Percentiles rank a stretch among this genome's conserved stretches.
These are phyloP conservation scores for Dictyostelium citrinum DNA, from an alignment of 78 protist genomes.

Conservation along the genomic window DNA sequence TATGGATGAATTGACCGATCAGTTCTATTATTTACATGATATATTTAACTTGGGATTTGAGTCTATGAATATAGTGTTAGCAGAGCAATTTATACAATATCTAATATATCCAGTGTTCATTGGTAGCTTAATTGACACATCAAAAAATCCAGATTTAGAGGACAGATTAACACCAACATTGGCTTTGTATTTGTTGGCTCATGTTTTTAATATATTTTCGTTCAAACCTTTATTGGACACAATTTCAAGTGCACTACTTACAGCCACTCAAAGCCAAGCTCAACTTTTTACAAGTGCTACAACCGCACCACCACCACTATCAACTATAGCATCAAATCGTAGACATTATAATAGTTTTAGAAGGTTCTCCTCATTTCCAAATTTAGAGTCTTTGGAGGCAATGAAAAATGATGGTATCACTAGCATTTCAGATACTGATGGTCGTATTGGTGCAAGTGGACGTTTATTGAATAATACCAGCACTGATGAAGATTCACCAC, in stretches of 20 bases:
- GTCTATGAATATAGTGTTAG: slow-evolving; percentile 71
- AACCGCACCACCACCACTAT: slow-evolving; percentile 47
- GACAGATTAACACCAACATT: slow-evolving; percentile 59
- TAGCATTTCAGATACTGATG: neutral
- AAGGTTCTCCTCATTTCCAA: slow-evolving; percentile 62
- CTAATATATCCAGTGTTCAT: slow-evolving; percentile 72
- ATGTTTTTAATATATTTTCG: slow-evolving; percentile 67
- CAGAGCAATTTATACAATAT: slow-evolving; percentile 78
- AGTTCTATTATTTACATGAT: slow-evolving; percentile 79
- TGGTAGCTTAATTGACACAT: slow-evolving; percentile 54
- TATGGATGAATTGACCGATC: slow-evolving; percentile 76
- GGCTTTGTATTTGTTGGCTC: slow-evolving; percentile 82
- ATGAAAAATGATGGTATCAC: neutral
- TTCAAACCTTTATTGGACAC: slow-evolving; percentile 73
- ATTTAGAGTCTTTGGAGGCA: slow-evolving; percentile 18
- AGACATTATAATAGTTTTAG: slow-evolving; percentile 58
- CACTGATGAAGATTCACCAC: neutral
- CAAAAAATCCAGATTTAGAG: slow-evolving; percentile 19
- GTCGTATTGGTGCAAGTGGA: neutral
- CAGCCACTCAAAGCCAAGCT: slow-evolving; percentile 42
- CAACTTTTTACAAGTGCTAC: neutral
- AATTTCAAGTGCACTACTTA: slow-evolving; percentile 43
- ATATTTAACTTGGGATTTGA: slow-evolving; percentile 76
- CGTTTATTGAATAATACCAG: neutral
- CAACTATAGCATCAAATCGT: neutral